Evolutionary conservation across 140 eudicot genomes (phyloP).

Genomic region (Ambrosia hybrid): DNA sequence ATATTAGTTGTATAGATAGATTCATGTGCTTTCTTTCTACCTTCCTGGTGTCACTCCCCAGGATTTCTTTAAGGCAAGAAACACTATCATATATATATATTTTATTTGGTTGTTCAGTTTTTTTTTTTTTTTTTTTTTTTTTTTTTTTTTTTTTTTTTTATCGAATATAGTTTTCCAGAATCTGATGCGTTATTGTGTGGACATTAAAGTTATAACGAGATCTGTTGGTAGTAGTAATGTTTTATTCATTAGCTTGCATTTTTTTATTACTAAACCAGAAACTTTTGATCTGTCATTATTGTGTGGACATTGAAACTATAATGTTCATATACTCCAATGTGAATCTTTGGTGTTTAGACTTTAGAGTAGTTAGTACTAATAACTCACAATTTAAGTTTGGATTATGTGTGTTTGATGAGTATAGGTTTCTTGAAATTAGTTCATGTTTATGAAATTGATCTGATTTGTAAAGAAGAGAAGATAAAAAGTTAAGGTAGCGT

Average conservation of each 20-base stretch:
- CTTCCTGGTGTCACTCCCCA: constrained; percentile 71
- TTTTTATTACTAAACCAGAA: neutral
- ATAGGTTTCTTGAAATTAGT: constrained; percentile 17
- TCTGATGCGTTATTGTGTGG: neutral
- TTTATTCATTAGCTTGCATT: neutral
- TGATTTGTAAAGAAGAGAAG: constrained; percentile 13
- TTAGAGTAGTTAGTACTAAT: neutral
- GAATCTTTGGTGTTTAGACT: constrained; percentile 3
- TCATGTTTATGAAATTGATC: neutral
- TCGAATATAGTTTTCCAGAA: neutral
- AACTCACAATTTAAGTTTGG: neutral
- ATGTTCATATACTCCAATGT: neutral
- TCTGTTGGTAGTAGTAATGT: constrained; percentile 7
- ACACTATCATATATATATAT: neutral
- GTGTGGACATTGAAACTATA: neutral
- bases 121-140: too few species aligned
- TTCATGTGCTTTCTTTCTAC: constrained; percentile 46
- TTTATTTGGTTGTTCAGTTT: neutral
- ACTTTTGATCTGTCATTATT: neutral
- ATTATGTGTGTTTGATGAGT: constrained; percentile 19
- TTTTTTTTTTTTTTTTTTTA: neutral
- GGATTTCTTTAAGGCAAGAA: constrained; percentile 46
- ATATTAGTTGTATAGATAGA: too few species aligned
- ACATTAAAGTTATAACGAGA: neutral
- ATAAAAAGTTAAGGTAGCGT: too few species aligned